These are phyloP conservation scores for Debaryomyces subglobosus DNA, from an alignment of 1,139 yeast genomes.

Conservation along the genomic window DNA sequence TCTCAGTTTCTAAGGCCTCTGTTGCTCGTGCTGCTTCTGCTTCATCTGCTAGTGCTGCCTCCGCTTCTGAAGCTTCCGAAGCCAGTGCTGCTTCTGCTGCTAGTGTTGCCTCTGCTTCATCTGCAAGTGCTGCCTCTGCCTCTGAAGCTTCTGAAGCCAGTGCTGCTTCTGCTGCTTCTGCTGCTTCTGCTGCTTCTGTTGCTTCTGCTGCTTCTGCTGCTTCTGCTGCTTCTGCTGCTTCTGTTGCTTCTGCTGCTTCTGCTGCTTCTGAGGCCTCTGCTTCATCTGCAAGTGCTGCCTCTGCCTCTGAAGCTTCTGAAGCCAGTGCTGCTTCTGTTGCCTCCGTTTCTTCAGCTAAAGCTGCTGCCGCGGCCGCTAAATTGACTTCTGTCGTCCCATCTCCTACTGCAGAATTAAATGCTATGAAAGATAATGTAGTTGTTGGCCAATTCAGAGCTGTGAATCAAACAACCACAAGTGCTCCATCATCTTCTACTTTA, in stretches of 20 bases:
- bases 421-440: neutral
- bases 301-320: neutral
- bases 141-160: neutral
- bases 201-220: neutral
- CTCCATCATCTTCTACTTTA: constrained; percentile 1
- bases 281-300: neutral
- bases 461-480: neutral
- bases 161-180: neutral
- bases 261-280: neutral
- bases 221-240: constrained; percentile 2
- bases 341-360: neutral
- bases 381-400: neutral
- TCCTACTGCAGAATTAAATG: neutral
- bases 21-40: neutral
- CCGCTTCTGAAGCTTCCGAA: neutral
- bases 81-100: neutral
- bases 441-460: neutral
- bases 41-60: neutral
- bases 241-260: neutral
- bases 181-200: neutral
- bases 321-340: neutral
- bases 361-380: neutral
- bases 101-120: neutral
- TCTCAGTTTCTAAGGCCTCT: neutral
- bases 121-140: neutral